Percentiles rank a stretch among this genome's conserved stretches.
These are phyloP conservation scores for Peniophora sp. DNA, from an alignment of 1,284 basidiomycete genomes.

Conservation along the genomic window DNA sequence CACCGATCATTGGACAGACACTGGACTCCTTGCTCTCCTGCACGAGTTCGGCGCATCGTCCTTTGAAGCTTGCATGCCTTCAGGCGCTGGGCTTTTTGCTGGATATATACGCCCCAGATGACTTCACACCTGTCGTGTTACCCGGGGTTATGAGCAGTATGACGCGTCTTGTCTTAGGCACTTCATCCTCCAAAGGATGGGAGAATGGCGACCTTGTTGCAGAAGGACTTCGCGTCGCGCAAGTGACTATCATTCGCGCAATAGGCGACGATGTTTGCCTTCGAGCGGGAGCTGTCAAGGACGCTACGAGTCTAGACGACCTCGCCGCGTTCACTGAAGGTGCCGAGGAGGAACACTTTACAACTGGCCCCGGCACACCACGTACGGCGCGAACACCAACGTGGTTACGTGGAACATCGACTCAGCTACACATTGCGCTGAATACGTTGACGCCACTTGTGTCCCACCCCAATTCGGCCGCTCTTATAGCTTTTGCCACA, in stretches of 20 bases:
- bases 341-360: slow-evolving; percentile 2
- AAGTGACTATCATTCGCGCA: slow-evolving; percentile 44
- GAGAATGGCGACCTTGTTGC: slow-evolving; percentile 58
- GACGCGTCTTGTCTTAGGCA: slow-evolving; percentile 58
- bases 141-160: slow-evolving; percentile 77
- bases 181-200: slow-evolving; percentile 44
- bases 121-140: slow-evolving; percentile 64
- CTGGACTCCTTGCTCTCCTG: slow-evolving; percentile 61
- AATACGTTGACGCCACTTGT: slow-evolving; percentile 53
- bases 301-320: slow-evolving; percentile 54
- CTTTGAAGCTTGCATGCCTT: slow-evolving; percentile 61
- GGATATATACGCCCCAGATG: slow-evolving; percentile 50
- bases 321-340: slow-evolving; percentile 29
- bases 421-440: slow-evolving; percentile 62
- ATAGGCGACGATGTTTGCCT: slow-evolving; percentile 61
- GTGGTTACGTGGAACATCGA: slow-evolving; percentile 58
- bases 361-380: not conserved
- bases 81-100: slow-evolving; percentile 52
- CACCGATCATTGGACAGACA: slow-evolving; percentile 80
- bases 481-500: slow-evolving; percentile 46
- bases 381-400: slow-evolving; percentile 40
- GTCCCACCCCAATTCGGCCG: slow-evolving; percentile 58
- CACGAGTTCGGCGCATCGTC: slow-evolving; percentile 44
- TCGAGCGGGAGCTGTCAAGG: slow-evolving; percentile 49
- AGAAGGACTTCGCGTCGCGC: slow-evolving; percentile 48